Conservation (phyloP, 768 basidiomycete species). For the Flagelloscypha sp. region DNA sequence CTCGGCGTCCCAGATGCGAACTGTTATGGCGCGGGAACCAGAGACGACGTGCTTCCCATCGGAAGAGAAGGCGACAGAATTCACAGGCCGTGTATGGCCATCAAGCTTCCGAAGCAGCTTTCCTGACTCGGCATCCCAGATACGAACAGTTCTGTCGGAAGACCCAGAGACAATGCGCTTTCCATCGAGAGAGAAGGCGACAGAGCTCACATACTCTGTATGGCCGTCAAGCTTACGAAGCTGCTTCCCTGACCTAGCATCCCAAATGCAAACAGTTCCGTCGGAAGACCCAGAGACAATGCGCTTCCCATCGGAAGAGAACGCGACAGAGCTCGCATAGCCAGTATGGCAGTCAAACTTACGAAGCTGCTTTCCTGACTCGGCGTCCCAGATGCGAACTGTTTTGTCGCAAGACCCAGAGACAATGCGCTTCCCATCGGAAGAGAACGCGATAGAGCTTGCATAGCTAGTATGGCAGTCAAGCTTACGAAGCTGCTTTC, state of each 20-base stretch:
- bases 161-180: conserved; percentile 32
- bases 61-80: conserved; percentile 6
- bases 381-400: background rate
- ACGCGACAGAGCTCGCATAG: conserved; percentile 8
- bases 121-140: conserved; percentile 12
- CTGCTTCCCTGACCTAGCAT: conserved; percentile 7
- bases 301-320: conserved; percentile 14
- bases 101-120: conserved; percentile 20
- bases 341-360: background rate
- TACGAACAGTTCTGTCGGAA: conserved; percentile 17
- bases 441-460: background rate
- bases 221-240: conserved; percentile 5
- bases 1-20: conserved; percentile 8
- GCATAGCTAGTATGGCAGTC: conserved; percentile 9
- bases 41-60: conserved; percentile 10
- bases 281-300: conserved; percentile 15
- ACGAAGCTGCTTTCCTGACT: background rate
- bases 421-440: background rate
- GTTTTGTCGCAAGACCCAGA: background rate
- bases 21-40: conserved; percentile 4
- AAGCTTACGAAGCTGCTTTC: background rate
- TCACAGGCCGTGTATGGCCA: background rate
- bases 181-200: conserved; percentile 14
- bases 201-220: background rate
- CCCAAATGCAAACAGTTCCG: conserved; percentile 13